Evolutionary conservation across 352 stramenopile species (phyloP), one percentile per base, ranked within the genome.

Genomic region (Pythium sp.): DNA sequence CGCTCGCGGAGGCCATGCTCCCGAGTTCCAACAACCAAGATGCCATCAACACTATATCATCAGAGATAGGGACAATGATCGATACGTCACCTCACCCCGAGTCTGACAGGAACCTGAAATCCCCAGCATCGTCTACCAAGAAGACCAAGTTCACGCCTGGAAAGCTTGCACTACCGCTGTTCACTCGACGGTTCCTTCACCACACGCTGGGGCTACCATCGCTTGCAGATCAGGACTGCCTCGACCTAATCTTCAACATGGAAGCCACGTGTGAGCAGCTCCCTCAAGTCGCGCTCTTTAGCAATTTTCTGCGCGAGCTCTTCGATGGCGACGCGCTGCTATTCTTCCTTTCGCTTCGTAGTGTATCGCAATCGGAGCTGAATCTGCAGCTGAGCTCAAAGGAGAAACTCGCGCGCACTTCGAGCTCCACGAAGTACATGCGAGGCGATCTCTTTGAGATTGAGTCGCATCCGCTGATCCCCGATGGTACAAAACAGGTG

Each of bases 221-320:
- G 32, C 69, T 94, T 2, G 85, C 82, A 0, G 84, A 93, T 20
- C 85, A 95, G 70, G 85, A 95, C 20, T 82, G 75, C 22, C 38
- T 92, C 9, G 85, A 95, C 55, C 65, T 95, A n/a, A 74, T 92
- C 56, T 80, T 79, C 62, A 95, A 90, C 43, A 61, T 87, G 5
- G 87, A 93, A 51, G 38, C 75, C 1, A 62, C 28, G n/a, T 69
- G 80, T 4, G 78, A 89, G 9, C 58, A 66, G 6, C 89, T 89
- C 30, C 76, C 78, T 0, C 71, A 82, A 7, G 72, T 90, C 22
- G 68, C 75, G 8, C 38, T 86, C 32, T 95, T 95, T 49, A 73
- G 74, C 3, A 76, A 72, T 0, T 95, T 93, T 58, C 28, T 95
- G 46, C 79, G 85, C 1, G 87, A 95, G 58, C 69, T 95, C 9